These are phyloP conservation scores for Botryotinia calthae DNA, from an alignment of 2,329 filamentous ascomycete genomes.

Conservation along the genomic window DNA sequence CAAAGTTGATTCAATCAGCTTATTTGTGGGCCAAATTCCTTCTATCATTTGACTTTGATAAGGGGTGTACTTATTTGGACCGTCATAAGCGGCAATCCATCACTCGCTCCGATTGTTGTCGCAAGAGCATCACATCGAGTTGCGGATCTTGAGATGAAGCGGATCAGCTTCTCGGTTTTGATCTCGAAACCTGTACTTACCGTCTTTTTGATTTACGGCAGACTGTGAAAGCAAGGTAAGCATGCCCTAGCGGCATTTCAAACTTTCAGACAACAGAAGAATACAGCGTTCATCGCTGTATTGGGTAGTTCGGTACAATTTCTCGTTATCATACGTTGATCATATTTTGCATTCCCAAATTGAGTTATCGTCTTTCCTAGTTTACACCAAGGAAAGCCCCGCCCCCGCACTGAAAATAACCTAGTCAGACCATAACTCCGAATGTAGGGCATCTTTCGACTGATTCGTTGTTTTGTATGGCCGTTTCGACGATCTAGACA, in stretches of 20 bases:
- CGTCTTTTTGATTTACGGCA: neutral
- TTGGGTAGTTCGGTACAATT: neutral
- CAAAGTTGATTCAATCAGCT: neutral
- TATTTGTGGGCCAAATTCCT: neutral
- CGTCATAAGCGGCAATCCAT: neutral
- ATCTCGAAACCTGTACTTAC: neutral
- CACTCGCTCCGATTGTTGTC: neutral
- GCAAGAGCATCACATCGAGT: neutral
- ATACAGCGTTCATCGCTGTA: neutral
- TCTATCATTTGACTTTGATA: neutral
- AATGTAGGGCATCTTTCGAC: neutral
- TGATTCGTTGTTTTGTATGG: neutral
- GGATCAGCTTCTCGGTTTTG: neutral
- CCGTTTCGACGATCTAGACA: neutral
- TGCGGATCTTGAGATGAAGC: neutral
- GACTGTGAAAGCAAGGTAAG: neutral
- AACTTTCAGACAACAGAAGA: neutral
- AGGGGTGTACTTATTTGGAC: neutral
- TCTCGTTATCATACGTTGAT: neutral
- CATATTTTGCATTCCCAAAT: neutral
- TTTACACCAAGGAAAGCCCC: neutral
- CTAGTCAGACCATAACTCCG: too few relatives aligned
- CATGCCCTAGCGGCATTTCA: neutral
- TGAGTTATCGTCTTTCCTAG: neutral
- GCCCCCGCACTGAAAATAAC: neutral